Base-by-base conservation (phyloP, 2,329 filamentous ascomycete species). In the Colletotrichum liriopes region DNA sequence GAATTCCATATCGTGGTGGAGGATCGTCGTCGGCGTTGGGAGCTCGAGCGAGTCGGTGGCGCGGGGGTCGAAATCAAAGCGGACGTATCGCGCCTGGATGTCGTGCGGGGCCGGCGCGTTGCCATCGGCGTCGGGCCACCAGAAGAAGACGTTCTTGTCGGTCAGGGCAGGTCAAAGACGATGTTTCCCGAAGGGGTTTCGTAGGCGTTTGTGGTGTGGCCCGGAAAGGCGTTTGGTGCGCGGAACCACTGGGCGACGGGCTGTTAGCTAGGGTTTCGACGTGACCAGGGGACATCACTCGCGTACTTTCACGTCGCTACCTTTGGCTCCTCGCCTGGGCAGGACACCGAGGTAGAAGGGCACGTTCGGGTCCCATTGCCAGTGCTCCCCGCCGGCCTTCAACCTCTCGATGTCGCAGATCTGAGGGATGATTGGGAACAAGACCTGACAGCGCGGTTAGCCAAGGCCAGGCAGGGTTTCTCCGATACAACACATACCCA, bases 101-200 rank as follows among this genome's bases (percentile, higher is more conserved):
- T 70, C 63, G 41, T 71, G 71, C 32, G 82, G 80, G 11, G 77
- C 74, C 0, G 82, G 81, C 0, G 81, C 77, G 60, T 79, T 80
- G 0, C 81, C 82, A 3, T 81, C 32, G 2, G 75, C 77, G 65
- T 84, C 81, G 11, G 82, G 82, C 81, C 78, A 84, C 80, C 81
- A 84, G 76, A 82, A 84, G 73, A 86, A 85, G 5, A 82, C 80
- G 62, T 85, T 85, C 52, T 80, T 77, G 51, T 83, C 76, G n/a
- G 77, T 79, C 1, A 83, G 67, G 79, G 77, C 1, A 84, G 74
- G 62, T 84, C 82, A 37, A 84, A 74, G 1, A 80, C 67, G 62
- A 79, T 67, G 3, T 82, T 75, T 5, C 80, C 77, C 1, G 78
- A 77, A 0, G 75, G 68, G 41, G 78, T 74, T 59, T 84, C 81